Conservation (phyloP, 1,139 yeast genomes). For the Kodamaea sp. region DNA sequence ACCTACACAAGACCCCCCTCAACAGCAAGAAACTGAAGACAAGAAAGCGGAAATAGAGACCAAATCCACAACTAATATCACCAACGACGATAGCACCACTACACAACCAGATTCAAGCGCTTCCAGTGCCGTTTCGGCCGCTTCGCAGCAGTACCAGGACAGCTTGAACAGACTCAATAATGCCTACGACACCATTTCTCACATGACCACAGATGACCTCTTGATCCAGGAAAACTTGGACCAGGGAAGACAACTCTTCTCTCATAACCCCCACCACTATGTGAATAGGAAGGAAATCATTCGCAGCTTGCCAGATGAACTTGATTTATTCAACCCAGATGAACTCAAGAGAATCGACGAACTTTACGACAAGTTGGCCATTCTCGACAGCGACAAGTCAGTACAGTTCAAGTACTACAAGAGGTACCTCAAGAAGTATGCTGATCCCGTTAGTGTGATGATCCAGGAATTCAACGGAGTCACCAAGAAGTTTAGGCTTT, state of each 20-base stretch:
- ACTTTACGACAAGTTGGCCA: conserved; percentile 32
- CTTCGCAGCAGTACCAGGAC: conserved; percentile 7
- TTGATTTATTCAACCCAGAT: conserved; percentile 31
- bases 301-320: conserved; percentile 40
- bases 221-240: conserved; percentile 40
- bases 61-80: neutral
- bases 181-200: conserved; percentile 34
- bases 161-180: conserved; percentile 11
- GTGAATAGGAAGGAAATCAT: conserved; percentile 37
- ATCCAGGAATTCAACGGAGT: conserved; percentile 42
- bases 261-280: conserved; percentile 38
- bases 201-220: conserved; percentile 43
- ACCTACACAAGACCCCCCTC: neutral
- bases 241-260: conserved; percentile 36
- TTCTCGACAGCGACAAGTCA: conserved; percentile 40
- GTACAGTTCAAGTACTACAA: conserved; percentile 43
- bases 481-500: conserved; percentile 34
- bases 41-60: conserved; percentile 8
- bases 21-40: conserved; percentile 1
- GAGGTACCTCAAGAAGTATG: conserved; percentile 32
- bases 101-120: neutral
- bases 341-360: conserved; percentile 30
- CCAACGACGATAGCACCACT: conserved; percentile 1
- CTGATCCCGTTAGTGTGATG: conserved; percentile 34
- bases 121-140: neutral